Base-by-base conservation (phyloP, 495 filamentous ascomycete genomes). In the Penicillium crystallinum region DNA sequence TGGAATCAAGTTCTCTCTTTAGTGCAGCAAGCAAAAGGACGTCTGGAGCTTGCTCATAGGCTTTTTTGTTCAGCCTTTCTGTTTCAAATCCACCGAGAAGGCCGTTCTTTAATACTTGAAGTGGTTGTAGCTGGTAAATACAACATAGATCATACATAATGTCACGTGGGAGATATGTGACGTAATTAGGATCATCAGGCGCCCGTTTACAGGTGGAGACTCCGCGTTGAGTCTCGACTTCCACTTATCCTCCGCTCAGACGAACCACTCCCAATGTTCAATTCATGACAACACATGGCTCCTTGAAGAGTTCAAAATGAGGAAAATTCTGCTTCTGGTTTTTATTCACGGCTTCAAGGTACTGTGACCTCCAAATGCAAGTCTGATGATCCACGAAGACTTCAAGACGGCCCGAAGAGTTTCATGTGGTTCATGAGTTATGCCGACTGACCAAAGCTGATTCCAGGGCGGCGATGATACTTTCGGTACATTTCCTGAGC, bases 271-370 rank as follows among this genome's bases (percentile, higher is more conserved):
- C 21, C 29, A 7, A 33, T 22, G 21, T 6, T 25, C 36, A 21
- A 15, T 27, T 15, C 36, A 49, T 46, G 41, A 51, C 48, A 37
- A 18, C 41, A 17, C n/a, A 38, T 47, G 42, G 17, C 31, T 15
- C 14, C n/a, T 14, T 38, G 19, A 17, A 21, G 6, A 19, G 3
- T 3, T 21, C 17, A 69, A 51, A 36, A 95, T 90, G 87, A 90
- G 85, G 73, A 96, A 91, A 69, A 96, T 88, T 56, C 73, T 98
- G 27, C 72, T 98, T 10, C 72, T 98, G 45, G 89, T 87, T 64
- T 97, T 96, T 71, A 91, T 97, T 44, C 93, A 98, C 68, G 93
- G 93, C 46, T 98, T 98, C 81, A 96, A 97, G 83, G 90, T 92
- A 69, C 43, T 70, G 55, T 35, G 6, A n/a, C 17, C 35, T 25